A percentile compares a stretch with the other conserved stretches of the same genome.
Evolutionary conservation across 2,329 filamentous ascomycete genomes (phyloP).

Genomic region (Sarocladium kiliense): DNA sequence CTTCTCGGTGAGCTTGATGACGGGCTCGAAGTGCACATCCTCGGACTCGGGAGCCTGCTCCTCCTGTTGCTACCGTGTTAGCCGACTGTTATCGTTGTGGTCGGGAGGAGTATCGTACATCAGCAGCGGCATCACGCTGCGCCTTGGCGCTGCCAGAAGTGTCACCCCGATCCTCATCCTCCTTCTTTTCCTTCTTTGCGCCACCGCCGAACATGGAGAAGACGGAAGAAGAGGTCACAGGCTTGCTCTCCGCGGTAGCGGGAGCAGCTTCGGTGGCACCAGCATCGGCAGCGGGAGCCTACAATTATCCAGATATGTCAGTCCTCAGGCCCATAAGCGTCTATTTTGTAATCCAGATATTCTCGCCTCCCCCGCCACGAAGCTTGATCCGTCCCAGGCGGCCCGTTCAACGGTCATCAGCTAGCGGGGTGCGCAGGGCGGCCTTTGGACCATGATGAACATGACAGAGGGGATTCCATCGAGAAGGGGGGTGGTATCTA

Average conservation of each 20-base stretch:
- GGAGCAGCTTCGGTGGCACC: conserved; percentile 14
- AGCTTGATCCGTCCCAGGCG: neutral
- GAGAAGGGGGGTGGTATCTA: conserved; percentile 8
- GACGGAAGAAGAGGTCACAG: conserved; percentile 59
- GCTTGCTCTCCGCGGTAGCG: conserved; percentile 24
- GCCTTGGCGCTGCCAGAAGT: conserved; percentile 85
- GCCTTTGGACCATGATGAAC: neutral
- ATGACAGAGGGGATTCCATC: neutral
- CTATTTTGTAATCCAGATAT: neutral
- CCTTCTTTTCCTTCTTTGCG: conserved; percentile 94
- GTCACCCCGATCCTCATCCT: conserved; percentile 76
- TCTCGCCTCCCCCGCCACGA: neutral
- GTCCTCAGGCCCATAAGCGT: neutral
- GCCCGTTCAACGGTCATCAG: neutral
- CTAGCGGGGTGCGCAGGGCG: neutral
- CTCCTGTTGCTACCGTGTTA: conserved; percentile 27
- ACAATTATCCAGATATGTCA: neutral
- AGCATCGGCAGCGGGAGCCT: neutral
- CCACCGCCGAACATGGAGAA: conserved; percentile 99
- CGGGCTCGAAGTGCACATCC: conserved; percentile 95
- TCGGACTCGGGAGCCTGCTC: conserved; percentile 81
- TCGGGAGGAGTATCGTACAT: conserved; percentile 36
- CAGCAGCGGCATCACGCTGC: conserved; percentile 57
- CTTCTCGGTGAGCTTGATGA: conserved; percentile 93
- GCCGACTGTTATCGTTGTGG: too few species aligned